A percentile compares a stretch with the other conserved stretches of the same genome.
Evolutionary conservation across 129 eudicot genomes (phyloP).

Genomic region (Flaveria robusta): DNA sequence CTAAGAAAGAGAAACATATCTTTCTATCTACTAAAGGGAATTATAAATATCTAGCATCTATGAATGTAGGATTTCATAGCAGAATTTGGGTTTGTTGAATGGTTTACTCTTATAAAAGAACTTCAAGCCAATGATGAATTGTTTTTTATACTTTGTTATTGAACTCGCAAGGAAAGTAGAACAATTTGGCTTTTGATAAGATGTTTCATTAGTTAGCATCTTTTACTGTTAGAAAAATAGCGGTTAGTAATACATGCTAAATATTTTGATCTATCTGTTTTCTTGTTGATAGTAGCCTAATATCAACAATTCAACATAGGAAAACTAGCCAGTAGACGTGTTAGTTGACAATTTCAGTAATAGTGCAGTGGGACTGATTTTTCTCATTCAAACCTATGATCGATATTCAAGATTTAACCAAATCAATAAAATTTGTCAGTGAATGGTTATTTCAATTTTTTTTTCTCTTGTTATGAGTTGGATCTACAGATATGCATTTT

Average conservation of each 20-base stretch:
- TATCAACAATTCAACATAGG: slow-evolving; percentile 3
- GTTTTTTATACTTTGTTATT: not conserved
- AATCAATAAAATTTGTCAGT: not conserved
- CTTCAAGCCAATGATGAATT: not conserved
- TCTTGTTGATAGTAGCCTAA: not conserved
- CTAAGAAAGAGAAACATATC: not conserved
- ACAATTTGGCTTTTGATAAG: not conserved
- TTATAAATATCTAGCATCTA: not conserved
- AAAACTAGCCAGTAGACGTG: slow-evolving; percentile 3
- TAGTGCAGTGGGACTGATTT: not conserved
- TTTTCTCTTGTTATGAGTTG: not conserved
- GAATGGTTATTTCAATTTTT: not conserved
- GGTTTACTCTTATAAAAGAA: not conserved
- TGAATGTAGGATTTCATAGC: not conserved
- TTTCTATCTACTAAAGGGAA: not conserved
- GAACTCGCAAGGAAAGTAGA: not conserved
- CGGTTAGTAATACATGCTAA: not conserved
- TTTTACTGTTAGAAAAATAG: not conserved
- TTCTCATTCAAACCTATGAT: not conserved
- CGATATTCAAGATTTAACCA: not conserved
- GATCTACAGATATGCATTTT: slow-evolving; percentile 3
- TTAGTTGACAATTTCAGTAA: not conserved
- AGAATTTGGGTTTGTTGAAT: slow-evolving; percentile 20
- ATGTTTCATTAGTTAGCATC: not conserved
- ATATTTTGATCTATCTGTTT: not conserved